phyloP scores from a whole-genome alignment of 192 early-diverging fungal species.

The Gaertneriomyces sp. region DNA sequence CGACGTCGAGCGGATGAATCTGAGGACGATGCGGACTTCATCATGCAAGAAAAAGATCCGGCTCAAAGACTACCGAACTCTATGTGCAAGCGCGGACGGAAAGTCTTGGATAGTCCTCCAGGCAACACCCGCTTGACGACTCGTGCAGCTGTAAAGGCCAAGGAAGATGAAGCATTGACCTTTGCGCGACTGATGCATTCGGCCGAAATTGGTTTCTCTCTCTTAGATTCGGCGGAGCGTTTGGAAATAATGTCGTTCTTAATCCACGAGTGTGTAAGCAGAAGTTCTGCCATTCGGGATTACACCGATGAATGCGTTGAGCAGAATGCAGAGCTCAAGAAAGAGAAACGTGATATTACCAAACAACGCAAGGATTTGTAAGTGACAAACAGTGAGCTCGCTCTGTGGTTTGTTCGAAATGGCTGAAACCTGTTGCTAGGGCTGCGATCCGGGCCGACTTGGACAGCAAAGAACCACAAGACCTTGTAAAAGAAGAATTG shows the following conservation, averaged over 20 bases:
- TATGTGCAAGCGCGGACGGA: neutral
- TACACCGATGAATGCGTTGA: slow-evolving; percentile 76
- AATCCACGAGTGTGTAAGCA: slow-evolving; percentile 51
- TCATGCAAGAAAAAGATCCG: slow-evolving; percentile 2
- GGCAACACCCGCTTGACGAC: neutral
- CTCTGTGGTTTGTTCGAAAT: neutral
- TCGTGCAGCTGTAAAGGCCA: slow-evolving; percentile 7
- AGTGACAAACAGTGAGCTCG: slow-evolving; percentile 21
- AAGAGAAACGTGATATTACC: slow-evolving; percentile 69
- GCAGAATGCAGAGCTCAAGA: slow-evolving; percentile 63
- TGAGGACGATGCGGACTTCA: slow-evolving; percentile 18
- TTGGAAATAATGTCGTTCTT: slow-evolving; percentile 65
- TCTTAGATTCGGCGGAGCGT: slow-evolving; percentile 33
- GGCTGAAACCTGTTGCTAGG: slow-evolving; percentile 12
- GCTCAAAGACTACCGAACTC: neutral
- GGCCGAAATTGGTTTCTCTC: slow-evolving; percentile 41
- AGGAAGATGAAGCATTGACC: slow-evolving; percentile 5
- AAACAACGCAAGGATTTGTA: slow-evolving; percentile 64
- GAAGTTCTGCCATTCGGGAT: slow-evolving; percentile 52
- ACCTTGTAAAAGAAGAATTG: too few species aligned
- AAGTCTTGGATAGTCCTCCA: neutral
- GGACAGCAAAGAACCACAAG: neutral
- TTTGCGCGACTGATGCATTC: slow-evolving; percentile 25
- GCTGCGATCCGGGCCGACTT: slow-evolving; percentile 23
- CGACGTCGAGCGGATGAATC: slow-evolving; percentile 10